phyloP scores from a whole-genome alignment of 371 early-diverging fungal species.

The Haplosporangium sp. region DNA sequence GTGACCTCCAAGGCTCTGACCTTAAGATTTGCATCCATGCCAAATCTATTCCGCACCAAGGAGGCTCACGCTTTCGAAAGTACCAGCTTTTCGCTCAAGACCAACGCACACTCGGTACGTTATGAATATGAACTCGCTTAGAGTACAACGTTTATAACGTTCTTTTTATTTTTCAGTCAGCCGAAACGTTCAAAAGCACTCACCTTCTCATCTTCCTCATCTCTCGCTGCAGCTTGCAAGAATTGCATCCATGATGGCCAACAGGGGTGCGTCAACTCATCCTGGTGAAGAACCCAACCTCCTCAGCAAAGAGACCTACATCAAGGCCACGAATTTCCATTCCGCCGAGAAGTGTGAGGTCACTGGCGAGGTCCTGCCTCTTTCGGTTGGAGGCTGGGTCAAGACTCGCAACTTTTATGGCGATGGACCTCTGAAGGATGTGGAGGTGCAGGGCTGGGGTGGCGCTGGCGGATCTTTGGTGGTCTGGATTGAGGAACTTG shows the following conservation, averaged over 20 bases:
- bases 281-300: conserved; percentile 58
- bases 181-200: neutral
- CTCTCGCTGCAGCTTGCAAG: conserved; percentile 62
- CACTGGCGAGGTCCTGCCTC: conserved; percentile 18
- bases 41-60: conserved; percentile 25
- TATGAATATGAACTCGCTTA: neutral
- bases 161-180: neutral
- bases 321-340: conserved; percentile 40
- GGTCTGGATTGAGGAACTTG: conserved; percentile 65
- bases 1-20: conserved; percentile 16
- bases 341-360: conserved; percentile 5
- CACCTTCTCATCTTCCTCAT: neutral
- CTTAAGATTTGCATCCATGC: conserved; percentile 32
- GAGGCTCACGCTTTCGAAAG: conserved; percentile 50
- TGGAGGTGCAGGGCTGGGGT: conserved; percentile 63
- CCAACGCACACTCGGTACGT: conserved; percentile 71
- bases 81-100: conserved; percentile 61
- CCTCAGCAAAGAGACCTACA: conserved; percentile 38
- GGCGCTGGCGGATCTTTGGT: conserved; percentile 70
- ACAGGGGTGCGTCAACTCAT: conserved; percentile 65
- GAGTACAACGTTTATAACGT: neutral
- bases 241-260: conserved; percentile 75
- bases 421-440: conserved; percentile 46
- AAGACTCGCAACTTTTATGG: conserved; percentile 45
- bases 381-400: conserved; percentile 53